Evolutionary conservation across 2,329 filamentous ascomycete genomes (phyloP), one percentile per base, ranked within the genome.

Genomic region (Mariannaea sp.): DNA sequence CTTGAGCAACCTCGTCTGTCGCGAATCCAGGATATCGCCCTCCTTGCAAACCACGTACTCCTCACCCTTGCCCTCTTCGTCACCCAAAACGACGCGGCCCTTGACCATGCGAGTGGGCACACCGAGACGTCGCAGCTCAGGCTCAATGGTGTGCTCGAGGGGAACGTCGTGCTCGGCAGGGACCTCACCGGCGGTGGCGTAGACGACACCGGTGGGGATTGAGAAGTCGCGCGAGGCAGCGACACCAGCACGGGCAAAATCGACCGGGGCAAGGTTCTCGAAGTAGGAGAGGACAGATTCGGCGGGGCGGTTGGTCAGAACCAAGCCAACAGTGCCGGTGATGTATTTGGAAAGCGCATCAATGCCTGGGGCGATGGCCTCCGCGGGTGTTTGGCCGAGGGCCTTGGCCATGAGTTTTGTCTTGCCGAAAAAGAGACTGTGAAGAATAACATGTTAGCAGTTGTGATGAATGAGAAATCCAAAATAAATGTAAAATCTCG

Each of bases 401-500:
- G 94, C 92, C 76, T 94, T 93, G 66, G 90, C 87, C 92, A 97
- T 97, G 73, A 99, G 92, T 78, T 97, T 97, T 55, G 93, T 97
- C 80, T 97, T 99, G 77, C 93, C 94, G 76, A 97, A 97, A 85
- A 97, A 97, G 72, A 99, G 80, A 66, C 92, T 94, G 66, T 41
- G 43, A 12, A 13, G 24, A 39, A 53, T 27, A 13, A 36, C 49
- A 17, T 7, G 45, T 6, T 17, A 48, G 49, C 56, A 45, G 57
- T 53, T 40, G 22, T 8, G 5, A 8, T 24, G 5, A 8, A 24
- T 8, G 8, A 24, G 8, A 8, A 8, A 5, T 24, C 22, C n/a
- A n/a, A n/a, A n/a, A n/a, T n/a, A n/a, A n/a, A n/a, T n/a, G n/a
- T n/a, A n/a, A n/a, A n/a, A n/a, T n/a, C n/a, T n/a, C n/a, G n/a